A percentile compares a stretch with the other conserved stretches of the same genome.
phyloP scores from a whole-genome alignment of 345 rosid genomes.

The Gossypium anomalum region DNA sequence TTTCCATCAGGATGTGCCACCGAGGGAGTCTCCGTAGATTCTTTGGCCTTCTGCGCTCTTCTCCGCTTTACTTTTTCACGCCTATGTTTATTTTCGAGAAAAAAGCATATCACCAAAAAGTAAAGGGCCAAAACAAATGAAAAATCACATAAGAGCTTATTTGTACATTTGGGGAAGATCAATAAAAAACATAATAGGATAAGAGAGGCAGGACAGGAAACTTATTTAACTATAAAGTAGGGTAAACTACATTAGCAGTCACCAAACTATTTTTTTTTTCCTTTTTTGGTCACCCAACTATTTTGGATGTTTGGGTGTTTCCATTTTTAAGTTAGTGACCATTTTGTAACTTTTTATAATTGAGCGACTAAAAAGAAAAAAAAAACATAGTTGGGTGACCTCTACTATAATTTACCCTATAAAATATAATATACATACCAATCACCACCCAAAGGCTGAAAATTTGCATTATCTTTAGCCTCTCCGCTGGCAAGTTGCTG shows the following conservation, averaged over 20 bases:
- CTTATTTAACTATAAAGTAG: not conserved
- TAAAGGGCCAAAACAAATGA: not conserved
- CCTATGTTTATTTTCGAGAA: constrained; percentile 36
- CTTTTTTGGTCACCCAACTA: too few relatives aligned
- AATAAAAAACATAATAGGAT: not conserved
- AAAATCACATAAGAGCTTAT: not conserved
- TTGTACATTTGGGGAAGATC: not conserved
- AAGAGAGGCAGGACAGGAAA: not conserved
- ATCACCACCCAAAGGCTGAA: constrained; percentile 94
- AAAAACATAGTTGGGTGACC: too few relatives aligned
- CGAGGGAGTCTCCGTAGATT: constrained; percentile 26
- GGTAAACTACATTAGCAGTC: too few relatives aligned
- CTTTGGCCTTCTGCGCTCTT: constrained; percentile 54
- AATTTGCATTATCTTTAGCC: constrained; percentile 90
- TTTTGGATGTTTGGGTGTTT: too few relatives aligned
- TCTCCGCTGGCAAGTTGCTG: constrained; percentile 91
- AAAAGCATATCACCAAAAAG: not conserved
- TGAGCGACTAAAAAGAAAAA: too few relatives aligned
- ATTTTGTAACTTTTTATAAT: too few relatives aligned
- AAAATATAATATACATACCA: constrained; percentile 48
- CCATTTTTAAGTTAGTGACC: too few relatives aligned
- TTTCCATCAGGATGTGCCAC: constrained; percentile 31
- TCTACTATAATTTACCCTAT: too few relatives aligned
- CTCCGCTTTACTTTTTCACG: constrained; percentile 87
- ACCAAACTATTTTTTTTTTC: too few relatives aligned